A percentile compares a stretch with the other conserved stretches of the same genome.
Evolutionary conservation across 805 yeast species (phyloP).

Genomic region (Blastobotrys attinorum): DNA sequence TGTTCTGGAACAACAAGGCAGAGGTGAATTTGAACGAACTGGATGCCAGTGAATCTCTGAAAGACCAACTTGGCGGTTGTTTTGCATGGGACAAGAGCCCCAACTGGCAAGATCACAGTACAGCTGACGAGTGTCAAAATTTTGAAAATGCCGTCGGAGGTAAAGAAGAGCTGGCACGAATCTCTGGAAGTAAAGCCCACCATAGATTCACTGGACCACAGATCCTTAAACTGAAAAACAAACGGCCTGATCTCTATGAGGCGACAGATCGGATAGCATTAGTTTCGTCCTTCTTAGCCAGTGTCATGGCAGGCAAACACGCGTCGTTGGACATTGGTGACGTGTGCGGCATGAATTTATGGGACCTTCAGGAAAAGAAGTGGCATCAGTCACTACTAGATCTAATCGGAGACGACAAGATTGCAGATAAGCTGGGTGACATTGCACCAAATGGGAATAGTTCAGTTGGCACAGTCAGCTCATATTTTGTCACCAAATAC

Average conservation of each 20-base stretch:
- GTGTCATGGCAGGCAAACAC: conserved; percentile 57
- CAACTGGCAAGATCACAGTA: conserved; percentile 94
- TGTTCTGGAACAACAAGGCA: conserved; percentile 60
- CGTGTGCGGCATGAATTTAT: conserved; percentile 89
- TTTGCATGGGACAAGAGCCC: conserved; percentile 58
- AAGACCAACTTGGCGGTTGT: conserved; percentile 30
- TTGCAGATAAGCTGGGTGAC: conserved; percentile 41
- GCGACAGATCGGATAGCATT: conserved; percentile 58
- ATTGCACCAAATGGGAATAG: conserved; percentile 40
- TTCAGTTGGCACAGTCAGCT: conserved; percentile 44
- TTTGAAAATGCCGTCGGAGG: conserved; percentile 63
- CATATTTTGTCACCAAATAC: conserved; percentile 56
- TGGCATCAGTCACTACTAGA: conserved; percentile 53
- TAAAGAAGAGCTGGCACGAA: conserved; percentile 44
- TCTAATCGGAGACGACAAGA: conserved; percentile 22
- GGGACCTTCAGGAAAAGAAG: conserved; percentile 52
- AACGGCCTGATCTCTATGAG: conserved; percentile 43
- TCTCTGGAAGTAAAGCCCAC: conserved; percentile 84
- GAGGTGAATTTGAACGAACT: conserved; percentile 34
- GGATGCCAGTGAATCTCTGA: conserved; percentile 29
- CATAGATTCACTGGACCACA: conserved; percentile 91
- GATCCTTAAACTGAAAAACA: conserved; percentile 59
- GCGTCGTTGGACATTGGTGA: conserved; percentile 71
- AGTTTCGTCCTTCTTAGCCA: conserved; percentile 71
- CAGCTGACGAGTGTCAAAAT: conserved; percentile 54